Percentiles rank a stretch among this genome's conserved stretches.
Evolutionary conservation across 306 rosid species (phyloP).

Genomic region (Abrus pulchellus): DNA sequence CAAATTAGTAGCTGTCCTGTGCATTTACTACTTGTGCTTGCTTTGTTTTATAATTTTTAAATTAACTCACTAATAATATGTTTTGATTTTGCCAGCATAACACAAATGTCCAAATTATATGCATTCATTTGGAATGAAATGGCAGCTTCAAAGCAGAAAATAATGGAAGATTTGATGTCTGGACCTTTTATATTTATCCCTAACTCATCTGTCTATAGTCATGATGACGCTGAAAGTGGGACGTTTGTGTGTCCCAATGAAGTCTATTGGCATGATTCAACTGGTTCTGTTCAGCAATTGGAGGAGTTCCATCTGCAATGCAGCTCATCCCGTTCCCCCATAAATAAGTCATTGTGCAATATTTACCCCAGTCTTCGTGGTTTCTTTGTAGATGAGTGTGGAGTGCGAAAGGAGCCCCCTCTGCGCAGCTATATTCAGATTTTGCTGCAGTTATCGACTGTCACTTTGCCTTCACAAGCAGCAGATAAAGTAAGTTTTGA

Average conservation of each 20-base stretch:
- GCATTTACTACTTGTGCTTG: slow-evolving; percentile 18
- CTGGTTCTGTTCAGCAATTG: slow-evolving; percentile 67
- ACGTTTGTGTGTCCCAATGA: slow-evolving; percentile 66
- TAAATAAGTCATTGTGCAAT: slow-evolving; percentile 66
- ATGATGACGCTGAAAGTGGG: slow-evolving; percentile 73
- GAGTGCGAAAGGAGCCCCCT: slow-evolving; percentile 78
- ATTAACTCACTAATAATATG: slow-evolving; percentile 29
- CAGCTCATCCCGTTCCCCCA: slow-evolving; percentile 55
- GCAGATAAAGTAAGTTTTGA: slow-evolving; percentile 70
- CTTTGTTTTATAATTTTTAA: background rate
- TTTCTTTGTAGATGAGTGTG: slow-evolving; percentile 76
- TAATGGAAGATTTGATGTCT: slow-evolving; percentile 65
- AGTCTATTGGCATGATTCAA: slow-evolving; percentile 84
- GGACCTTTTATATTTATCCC: slow-evolving; percentile 87
- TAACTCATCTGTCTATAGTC: slow-evolving; percentile 55
- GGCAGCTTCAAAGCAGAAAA: slow-evolving; percentile 69
- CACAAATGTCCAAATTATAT: slow-evolving; percentile 85
- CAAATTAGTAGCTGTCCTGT: slow-evolving; percentile 18
- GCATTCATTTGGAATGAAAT: slow-evolving; percentile 82
- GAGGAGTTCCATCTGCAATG: slow-evolving; percentile 53
- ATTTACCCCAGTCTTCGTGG: slow-evolving; percentile 81
- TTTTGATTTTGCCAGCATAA: slow-evolving; percentile 60
- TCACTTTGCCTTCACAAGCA: slow-evolving; percentile 77
- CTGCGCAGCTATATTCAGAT: slow-evolving; percentile 77
- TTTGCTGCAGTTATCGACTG: slow-evolving; percentile 78